These are phyloP conservation scores for Anisodus acutangulus DNA, from an alignment of 257 asterid genomes.

Conservation along the genomic window DNA sequence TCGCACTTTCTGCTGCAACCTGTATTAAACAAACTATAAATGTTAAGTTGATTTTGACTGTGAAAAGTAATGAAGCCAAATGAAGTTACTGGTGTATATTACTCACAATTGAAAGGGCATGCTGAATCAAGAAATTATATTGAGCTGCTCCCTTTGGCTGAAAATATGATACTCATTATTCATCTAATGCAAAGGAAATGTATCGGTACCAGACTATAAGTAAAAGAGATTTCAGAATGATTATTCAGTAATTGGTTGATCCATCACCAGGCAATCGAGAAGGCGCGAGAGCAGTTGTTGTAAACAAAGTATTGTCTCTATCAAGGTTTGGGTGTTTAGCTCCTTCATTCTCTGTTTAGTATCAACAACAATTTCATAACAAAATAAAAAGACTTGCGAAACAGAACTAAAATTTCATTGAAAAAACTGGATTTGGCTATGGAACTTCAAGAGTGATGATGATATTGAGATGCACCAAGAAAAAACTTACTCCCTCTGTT, in stretches of 20 bases:
- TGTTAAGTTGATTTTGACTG: conserved; percentile 7
- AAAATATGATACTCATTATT: conserved; percentile 35
- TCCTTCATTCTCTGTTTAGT: conserved; percentile 60
- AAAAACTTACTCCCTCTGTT: not conserved
- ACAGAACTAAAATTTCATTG: not conserved
- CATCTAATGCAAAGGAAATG: conserved; percentile 19
- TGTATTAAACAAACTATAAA: conserved; percentile 40
- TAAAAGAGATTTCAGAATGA: not conserved
- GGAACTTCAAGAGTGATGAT: not conserved
- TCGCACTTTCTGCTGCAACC: conserved; percentile 83
- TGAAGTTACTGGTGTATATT: conserved; percentile 3
- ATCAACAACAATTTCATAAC: conserved; percentile 1
- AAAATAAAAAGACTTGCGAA: not conserved
- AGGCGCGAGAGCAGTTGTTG: conserved; percentile 82
- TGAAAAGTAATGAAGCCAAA: conserved; percentile 30
- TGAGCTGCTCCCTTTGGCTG: conserved; percentile 74
- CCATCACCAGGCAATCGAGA: conserved; percentile 66
- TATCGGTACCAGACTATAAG: not conserved
- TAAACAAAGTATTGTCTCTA: conserved; percentile 66
- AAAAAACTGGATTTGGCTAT: no score
- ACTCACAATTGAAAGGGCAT: conserved; percentile 78
- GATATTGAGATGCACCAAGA: not conserved
- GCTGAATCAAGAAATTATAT: conserved; percentile 67
- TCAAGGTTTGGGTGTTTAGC: conserved; percentile 57
- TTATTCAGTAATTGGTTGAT: not conserved